Conservation (phyloP, 495 filamentous ascomycete genomes). For the Bryoglossum gracile region DNA sequence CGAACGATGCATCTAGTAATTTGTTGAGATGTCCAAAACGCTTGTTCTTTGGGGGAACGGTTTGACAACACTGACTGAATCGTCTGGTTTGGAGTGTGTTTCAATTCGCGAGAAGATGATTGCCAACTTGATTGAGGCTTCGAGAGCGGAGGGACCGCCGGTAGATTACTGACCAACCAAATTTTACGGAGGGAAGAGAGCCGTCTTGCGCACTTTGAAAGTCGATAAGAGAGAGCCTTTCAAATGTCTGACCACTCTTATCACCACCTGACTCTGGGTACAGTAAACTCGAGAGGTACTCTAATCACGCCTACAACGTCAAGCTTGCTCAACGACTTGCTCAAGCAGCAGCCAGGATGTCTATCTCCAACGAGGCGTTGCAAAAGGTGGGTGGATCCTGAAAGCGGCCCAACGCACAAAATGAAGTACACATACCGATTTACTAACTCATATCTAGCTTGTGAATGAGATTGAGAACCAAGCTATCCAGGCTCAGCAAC, state of each 20-base stretch:
- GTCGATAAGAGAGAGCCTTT: no score
- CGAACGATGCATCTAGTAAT: no score
- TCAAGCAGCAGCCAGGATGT: slow-evolving; percentile 51
- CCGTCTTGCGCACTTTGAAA: neutral
- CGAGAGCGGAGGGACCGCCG: neutral
- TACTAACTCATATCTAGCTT: slow-evolving; percentile 46
- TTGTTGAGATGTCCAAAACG: no score
- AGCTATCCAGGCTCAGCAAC: slow-evolving; percentile 80
- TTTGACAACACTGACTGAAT: no score
- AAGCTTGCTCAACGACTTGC: neutral
- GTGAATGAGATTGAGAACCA: slow-evolving; percentile 91
- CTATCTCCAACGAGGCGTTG: slow-evolving; percentile 90
- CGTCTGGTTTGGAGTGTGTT: no score
- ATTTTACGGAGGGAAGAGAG: neutral
- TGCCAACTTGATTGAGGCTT: neutral
- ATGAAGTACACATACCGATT: no score
- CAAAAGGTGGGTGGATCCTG: slow-evolving; percentile 73
- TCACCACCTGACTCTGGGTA: slow-evolving; percentile 5
- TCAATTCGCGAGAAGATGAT: neutral
- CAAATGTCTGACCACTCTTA: neutral
- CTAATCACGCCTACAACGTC: no score
- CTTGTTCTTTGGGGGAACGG: no score
- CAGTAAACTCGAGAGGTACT: no score
- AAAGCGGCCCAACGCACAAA: no score
- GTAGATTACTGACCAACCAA: neutral